A percentile compares a stretch with the other conserved stretches of the same genome.
These are phyloP conservation scores for Alternaria sp. DNA, from an alignment of 2,329 filamentous ascomycete species.

Conservation along the genomic window DNA sequence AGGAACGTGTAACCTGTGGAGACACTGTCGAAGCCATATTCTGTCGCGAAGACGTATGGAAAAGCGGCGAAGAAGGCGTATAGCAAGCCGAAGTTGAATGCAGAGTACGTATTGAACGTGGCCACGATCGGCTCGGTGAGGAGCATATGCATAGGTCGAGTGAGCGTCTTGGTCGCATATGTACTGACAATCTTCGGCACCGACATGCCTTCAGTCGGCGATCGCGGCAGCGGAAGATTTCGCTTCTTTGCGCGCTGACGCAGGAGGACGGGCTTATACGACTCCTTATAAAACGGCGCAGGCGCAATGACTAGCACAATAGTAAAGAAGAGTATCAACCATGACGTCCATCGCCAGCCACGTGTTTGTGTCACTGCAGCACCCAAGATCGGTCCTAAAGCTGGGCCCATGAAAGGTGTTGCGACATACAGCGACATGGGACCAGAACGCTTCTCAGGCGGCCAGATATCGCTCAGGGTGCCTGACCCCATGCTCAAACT, in stretches of 20 bases:
- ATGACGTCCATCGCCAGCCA: constrained; percentile 50
- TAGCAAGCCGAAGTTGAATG: constrained; percentile 33
- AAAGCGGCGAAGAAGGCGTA: constrained; percentile 35
- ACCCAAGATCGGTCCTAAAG: constrained; percentile 48
- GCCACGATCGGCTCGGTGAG: constrained; percentile 34
- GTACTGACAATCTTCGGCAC: constrained; percentile 1
- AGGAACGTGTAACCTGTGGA: constrained; percentile 13
- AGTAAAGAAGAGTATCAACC: constrained; percentile 50
- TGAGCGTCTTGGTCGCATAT: constrained; percentile 41
- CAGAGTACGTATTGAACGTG: constrained; percentile 22
- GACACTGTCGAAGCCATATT: constrained; percentile 18
- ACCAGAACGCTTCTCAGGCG: constrained; percentile 36
- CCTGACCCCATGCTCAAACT: constrained; percentile 49
- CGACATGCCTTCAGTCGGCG: constrained; percentile 11
- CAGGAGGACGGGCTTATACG: constrained; percentile 59
- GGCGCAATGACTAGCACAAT: constrained; percentile 39
- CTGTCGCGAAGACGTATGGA: constrained; percentile 25
- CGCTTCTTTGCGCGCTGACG: constrained; percentile 37
- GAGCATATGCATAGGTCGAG: constrained; percentile 55
- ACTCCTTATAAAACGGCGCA: constrained; percentile 56
- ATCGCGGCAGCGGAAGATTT: constrained; percentile 1
- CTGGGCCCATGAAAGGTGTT: constrained; percentile 47
- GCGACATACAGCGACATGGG: constrained; percentile 41
- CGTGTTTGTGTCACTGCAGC: constrained; percentile 47
- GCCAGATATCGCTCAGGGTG: constrained; percentile 47